phyloP scores from a whole-genome alignment of 345 rosid species.

The Boechera divaricarpa region DNA sequence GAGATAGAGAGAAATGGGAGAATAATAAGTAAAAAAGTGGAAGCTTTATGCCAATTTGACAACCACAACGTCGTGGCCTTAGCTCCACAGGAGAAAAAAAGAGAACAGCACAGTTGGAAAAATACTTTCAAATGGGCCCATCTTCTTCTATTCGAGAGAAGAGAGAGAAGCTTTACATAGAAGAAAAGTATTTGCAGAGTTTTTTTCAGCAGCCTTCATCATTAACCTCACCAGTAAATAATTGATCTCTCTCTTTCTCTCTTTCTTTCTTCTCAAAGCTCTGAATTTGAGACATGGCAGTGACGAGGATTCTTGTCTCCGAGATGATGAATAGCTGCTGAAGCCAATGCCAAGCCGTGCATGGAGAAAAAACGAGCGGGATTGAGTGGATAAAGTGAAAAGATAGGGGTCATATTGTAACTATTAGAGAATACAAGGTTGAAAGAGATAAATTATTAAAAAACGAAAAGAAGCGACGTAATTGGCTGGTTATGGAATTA shows the following conservation, averaged over 20 bases:
- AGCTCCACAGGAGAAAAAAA: slow-evolving; percentile 27
- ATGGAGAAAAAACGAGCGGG: background rate
- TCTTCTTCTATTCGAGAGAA: slow-evolving; percentile 27
- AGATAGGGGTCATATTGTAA: slow-evolving; percentile 27
- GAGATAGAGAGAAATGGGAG: background rate
- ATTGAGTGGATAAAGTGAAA: background rate
- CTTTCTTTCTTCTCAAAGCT: slow-evolving; percentile 37
- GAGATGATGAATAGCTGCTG: slow-evolving; percentile 12
- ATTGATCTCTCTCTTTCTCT: slow-evolving; percentile 16
- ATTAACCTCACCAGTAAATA: slow-evolving; percentile 35
- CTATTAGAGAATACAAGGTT: background rate
- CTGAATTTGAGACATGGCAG: slow-evolving; percentile 47
- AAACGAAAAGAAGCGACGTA: background rate
- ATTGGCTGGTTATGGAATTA: slow-evolving; percentile 18
- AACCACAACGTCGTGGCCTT: slow-evolving; percentile 38
- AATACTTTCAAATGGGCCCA: slow-evolving; percentile 38
- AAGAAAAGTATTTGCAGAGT: slow-evolving; percentile 45
- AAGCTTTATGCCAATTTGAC: slow-evolving; percentile 45
- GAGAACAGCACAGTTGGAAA: slow-evolving; percentile 37
- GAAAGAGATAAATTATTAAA: background rate
- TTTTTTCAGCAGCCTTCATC: slow-evolving; percentile 42
- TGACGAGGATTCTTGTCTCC: background rate
- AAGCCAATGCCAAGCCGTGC: background rate
- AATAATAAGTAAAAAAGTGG: slow-evolving; percentile 25
- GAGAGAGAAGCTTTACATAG: slow-evolving; percentile 40